phyloP scores from a whole-genome alignment of 352 stramenopile genomes.

The Blastocystis sp. region DNA sequence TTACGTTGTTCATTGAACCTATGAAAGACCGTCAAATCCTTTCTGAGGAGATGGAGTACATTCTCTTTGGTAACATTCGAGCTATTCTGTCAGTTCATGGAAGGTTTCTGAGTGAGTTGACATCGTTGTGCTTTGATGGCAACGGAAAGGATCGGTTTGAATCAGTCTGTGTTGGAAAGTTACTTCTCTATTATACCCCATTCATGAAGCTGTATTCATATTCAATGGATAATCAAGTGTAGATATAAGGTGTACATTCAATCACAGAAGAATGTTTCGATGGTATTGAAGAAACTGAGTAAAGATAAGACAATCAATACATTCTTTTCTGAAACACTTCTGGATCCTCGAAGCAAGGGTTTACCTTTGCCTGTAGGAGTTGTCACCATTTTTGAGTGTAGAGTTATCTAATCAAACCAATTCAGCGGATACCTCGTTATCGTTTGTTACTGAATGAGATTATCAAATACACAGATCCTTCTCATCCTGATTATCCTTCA shows the following conservation, averaged over 20 bases:
- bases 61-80: constrained; percentile 3
- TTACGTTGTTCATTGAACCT: not conserved
- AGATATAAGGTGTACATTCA: constrained; percentile 4
- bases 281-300: not conserved
- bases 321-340: not conserved
- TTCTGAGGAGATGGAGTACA: not conserved
- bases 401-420: constrained; percentile 6
- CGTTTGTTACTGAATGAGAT: not conserved
- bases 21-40: not conserved
- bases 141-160: not conserved
- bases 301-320: not conserved
- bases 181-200: not conserved
- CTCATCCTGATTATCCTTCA: not conserved
- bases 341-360: not conserved
- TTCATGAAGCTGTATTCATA: not conserved
- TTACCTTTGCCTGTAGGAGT: not conserved
- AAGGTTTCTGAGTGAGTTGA: not conserved
- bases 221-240: not conserved
- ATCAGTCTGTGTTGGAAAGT: not conserved
- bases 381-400: not conserved
- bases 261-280: not conserved
- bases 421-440: constrained; percentile 15
- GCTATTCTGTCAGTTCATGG: not conserved
- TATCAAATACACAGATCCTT: not conserved
- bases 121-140: not conserved